Base-by-base conservation (phyloP, 2,329 filamentous ascomycete genomes). In the Aspergillus bombycis region DNA sequence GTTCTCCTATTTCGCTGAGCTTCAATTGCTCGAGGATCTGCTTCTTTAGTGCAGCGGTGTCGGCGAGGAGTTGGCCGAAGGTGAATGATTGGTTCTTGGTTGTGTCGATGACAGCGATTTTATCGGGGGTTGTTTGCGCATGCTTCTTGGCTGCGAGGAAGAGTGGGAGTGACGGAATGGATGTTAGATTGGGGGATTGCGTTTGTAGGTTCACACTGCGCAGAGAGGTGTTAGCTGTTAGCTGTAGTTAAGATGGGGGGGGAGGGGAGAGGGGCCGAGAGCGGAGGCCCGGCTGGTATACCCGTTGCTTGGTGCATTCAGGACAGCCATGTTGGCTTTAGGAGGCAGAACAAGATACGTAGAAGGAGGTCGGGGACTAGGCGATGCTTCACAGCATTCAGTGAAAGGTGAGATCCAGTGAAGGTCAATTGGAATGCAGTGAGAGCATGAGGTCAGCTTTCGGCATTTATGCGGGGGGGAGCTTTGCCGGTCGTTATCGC, bases 11-110 rank as follows among this genome's bases (percentile, higher is more conserved):
- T 4, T 63, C 61, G 4, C 65, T 58, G 11, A 75, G 65, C 12
- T 64, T 61, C 53, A 80, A 64, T 56, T 71, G 60, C 53, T 76
- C 72, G 12, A 80, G 67, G 38, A 81, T 75, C 62, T 62, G 68
- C 62, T 75, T 73, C 57, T 79, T 78, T 56, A 80, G 65, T 1
- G 65, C 65, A 7, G 75, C 75, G 1, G 75, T 71, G 68, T 81
- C 79, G 32, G 74, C 74, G 36, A 81, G 72, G 6, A 81, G 71
- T 61, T 81, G 78, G 23, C 66, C 67, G 61, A 76, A 81, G 4
- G 78, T 80, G 63, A 81, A 81, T 10, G 71, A 72, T 58, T 80
- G 66, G 19, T 71, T 68, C 64, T 79, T 80, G 30, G 75, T 72
- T 21, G 71, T 68, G 63, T 81, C 79, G 48, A 80, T 70, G 19